A percentile compares a stretch with the other conserved stretches of the same genome.
Evolutionary conservation across 2,329 filamentous ascomycete species (phyloP).

Genomic region (Onygena corvina): DNA sequence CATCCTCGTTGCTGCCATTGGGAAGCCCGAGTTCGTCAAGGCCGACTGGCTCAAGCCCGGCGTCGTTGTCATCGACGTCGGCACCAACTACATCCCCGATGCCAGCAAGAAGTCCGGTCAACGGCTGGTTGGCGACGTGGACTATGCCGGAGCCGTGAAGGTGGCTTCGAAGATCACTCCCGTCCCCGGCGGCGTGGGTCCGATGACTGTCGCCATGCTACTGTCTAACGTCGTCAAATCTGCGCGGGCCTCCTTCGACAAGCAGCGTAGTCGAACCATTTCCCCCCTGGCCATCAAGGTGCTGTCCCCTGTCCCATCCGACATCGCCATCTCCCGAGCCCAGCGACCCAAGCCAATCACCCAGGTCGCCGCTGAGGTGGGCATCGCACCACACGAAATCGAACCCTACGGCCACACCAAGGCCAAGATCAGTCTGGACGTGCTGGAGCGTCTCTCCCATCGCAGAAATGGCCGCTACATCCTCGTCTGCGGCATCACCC

Average conservation of each 20-base stretch:
- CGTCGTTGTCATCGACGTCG: conserved; percentile 92
- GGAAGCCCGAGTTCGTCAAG: conserved; percentile 74
- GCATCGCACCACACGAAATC: conserved; percentile 75
- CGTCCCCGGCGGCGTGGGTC: conserved; percentile 89
- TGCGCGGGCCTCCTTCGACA: conserved; percentile 67
- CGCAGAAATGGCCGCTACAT: conserved; percentile 83
- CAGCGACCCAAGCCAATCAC: conserved; percentile 91
- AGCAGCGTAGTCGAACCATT: conserved; percentile 67
- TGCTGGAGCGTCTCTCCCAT: conserved; percentile 75
- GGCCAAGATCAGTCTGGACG: conserved; percentile 76
- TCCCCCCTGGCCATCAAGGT: conserved; percentile 74
- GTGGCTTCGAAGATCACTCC: conserved; percentile 91
- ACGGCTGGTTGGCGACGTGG: conserved; percentile 86
- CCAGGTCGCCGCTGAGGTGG: conserved; percentile 69
- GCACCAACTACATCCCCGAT: conserved; percentile 90
- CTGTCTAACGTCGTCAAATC: conserved; percentile 89
- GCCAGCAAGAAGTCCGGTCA: conserved; percentile 82
- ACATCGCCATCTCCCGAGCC: conserved; percentile 80
- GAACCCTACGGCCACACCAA: conserved; percentile 94
- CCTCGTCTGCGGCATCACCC: conserved; percentile 88
- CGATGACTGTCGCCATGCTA: conserved; percentile 98
- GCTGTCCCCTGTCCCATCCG: conserved; percentile 73
- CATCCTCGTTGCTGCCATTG: conserved; percentile 84
- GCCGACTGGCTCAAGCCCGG: conserved; percentile 93
- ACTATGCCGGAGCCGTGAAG: conserved; percentile 70